A percentile compares a stretch with the other conserved stretches of the same genome.
phyloP scores from a whole-genome alignment of 1,284 basidiomycete genomes.

The Schizophyllum commune region DNA sequence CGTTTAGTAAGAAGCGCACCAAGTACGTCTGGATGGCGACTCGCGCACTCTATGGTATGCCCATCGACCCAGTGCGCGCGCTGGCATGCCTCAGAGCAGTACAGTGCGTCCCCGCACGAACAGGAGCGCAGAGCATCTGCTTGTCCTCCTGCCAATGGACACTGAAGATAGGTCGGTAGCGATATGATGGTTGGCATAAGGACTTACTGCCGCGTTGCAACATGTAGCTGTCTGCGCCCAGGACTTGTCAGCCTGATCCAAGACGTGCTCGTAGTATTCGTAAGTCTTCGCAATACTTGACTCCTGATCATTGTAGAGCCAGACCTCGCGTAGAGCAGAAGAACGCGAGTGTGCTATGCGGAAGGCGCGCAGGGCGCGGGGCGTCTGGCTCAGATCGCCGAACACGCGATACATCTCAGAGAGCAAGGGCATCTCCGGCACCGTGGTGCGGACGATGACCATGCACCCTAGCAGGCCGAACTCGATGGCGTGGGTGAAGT shows the following conservation, averaged over 20 bases:
- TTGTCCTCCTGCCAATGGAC: background rate
- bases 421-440: background rate
- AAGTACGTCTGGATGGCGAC: too few species aligned
- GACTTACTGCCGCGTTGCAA: background rate
- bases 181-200: background rate
- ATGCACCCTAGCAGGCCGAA: background rate
- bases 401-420: background rate
- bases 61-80: background rate
- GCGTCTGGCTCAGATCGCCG: too few species aligned
- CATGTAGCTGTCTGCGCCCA: background rate
- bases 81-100: background rate
- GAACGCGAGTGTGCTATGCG: too few species aligned
- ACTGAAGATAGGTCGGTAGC: background rate
- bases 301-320: too few species aligned
- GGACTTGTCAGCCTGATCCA: background rate
- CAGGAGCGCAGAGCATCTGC: background rate
- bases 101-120: background rate
- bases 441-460: background rate
- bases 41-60: background rate
- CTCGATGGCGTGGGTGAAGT: background rate
- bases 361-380: background rate
- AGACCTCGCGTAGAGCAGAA: too few species aligned
- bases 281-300: background rate
- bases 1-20: too few species aligned
- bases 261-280: background rate